Evolutionary conservation across 1,139 yeast species (phyloP).

Genomic region (Saccharomycopsis hybrid): DNA sequence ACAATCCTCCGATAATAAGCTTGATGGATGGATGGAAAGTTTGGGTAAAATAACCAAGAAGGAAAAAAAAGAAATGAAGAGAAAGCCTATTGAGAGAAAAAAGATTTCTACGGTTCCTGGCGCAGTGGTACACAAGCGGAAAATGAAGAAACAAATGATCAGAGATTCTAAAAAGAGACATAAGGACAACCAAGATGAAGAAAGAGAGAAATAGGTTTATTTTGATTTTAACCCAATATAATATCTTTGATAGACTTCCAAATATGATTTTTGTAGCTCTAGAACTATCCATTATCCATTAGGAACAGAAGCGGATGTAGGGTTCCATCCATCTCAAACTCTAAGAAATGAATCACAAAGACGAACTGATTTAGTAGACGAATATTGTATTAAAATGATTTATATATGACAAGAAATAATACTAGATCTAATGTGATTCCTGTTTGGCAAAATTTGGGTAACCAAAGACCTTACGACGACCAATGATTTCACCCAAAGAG

Average conservation of each 20-base stretch:
- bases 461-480: conserved; percentile 89
- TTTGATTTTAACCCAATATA: neutral
- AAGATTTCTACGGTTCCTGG: conserved; percentile 85
- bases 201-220: neutral
- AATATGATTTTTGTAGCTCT: no score
- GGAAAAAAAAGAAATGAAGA: conserved; percentile 60
- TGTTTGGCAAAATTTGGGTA: conserved; percentile 41
- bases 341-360: no score
- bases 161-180: conserved; percentile 59
- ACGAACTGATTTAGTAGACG: no score
- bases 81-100: conserved; percentile 55
- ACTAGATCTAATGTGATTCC: no score
- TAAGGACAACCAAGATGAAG: neutral
- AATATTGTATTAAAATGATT: no score
- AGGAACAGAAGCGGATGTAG: no score
- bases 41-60: conserved; percentile 62
- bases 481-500: conserved; percentile 92
- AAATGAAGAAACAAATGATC: conserved; percentile 63
- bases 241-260: no score
- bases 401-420: no score
- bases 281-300: no score
- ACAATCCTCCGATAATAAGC: conserved; percentile 64
- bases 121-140: conserved; percentile 57
- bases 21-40: conserved; percentile 77
- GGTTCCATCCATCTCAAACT: no score